These are phyloP conservation scores for Martensiomyces pterosporus DNA, from an alignment of 192 early-diverging fungal genomes.

Conservation along the genomic window DNA sequence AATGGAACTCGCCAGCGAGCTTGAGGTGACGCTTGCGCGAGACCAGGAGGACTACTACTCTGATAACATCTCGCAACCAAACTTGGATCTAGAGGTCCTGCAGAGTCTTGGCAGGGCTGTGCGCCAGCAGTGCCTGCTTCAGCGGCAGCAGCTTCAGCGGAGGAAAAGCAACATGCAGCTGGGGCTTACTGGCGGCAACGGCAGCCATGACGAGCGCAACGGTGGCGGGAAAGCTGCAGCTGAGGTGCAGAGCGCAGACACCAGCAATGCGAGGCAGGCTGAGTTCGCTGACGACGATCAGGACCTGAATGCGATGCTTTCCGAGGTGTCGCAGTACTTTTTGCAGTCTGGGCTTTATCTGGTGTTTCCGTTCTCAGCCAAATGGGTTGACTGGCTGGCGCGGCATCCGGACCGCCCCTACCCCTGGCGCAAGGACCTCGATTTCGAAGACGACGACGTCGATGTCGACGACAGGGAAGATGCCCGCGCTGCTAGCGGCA, in stretches of 20 bases:
- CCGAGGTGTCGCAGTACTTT: constrained; percentile 48
- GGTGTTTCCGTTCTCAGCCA: constrained; percentile 48
- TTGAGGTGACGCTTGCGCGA: constrained; percentile 45
- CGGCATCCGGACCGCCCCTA: constrained; percentile 43
- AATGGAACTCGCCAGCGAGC: constrained; percentile 46
- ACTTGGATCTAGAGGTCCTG: constrained; percentile 35
- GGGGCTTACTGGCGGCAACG: constrained; percentile 18
- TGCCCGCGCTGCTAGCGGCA: too few relatives aligned
- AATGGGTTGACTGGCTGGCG: constrained; percentile 45
- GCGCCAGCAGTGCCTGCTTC: constrained; percentile 39
- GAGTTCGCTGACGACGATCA: constrained; percentile 9
- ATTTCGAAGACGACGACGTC: constrained; percentile 20
- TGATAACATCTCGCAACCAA: constrained; percentile 35
- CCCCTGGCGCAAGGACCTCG: constrained; percentile 48
- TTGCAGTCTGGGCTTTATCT: constrained; percentile 37
- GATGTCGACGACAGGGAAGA: constrained; percentile 7
- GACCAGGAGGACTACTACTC: constrained; percentile 49
- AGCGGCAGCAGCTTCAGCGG: constrained; percentile 36
- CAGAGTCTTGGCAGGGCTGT: constrained; percentile 42
- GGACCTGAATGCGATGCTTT: constrained; percentile 34
- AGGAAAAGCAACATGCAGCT: constrained; percentile 53
- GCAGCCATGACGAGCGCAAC: constrained; percentile 10
- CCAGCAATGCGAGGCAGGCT: too few relatives aligned
- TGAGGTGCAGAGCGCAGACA: constrained; percentile 18
- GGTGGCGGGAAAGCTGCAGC: constrained; percentile 2